These are phyloP conservation scores for Solanum pennellii DNA, from an alignment of 257 asterid species.

Conservation along the genomic window DNA sequence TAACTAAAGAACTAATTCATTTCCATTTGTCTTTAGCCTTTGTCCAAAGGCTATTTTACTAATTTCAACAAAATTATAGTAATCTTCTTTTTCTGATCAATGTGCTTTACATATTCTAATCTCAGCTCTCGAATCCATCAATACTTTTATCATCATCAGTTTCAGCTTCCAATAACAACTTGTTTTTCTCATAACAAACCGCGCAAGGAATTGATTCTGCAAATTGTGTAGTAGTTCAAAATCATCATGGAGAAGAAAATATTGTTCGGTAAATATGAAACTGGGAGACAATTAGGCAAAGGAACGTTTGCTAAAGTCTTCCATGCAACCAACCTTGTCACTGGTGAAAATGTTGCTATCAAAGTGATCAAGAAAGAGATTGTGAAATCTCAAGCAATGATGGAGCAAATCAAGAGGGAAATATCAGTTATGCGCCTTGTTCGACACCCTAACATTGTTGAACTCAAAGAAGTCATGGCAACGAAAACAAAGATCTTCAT, in stretches of 20 bases:
- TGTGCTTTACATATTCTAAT: background rate
- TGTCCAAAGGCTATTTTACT: background rate
- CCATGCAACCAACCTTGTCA: slow-evolving; percentile 11
- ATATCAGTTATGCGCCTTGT: slow-evolving; percentile 40
- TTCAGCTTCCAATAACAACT: background rate
- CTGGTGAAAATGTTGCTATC: slow-evolving; percentile 21
- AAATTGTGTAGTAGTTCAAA: background rate
- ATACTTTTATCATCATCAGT: background rate
- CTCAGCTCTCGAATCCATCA: background rate
- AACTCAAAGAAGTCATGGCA: slow-evolving; percentile 38
- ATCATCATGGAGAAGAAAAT: slow-evolving; percentile 16
- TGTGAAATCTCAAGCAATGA: slow-evolving; percentile 10
- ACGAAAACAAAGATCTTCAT: slow-evolving; percentile 27
- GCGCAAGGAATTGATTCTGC: background rate
- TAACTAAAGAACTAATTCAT: background rate
- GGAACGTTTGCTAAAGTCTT: slow-evolving; percentile 35
- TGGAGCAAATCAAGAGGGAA: slow-evolving; percentile 36
- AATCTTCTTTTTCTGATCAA: background rate
- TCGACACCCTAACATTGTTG: slow-evolving; percentile 34
- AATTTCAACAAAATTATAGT: background rate
- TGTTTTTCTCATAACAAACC: background rate
- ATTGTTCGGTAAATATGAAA: slow-evolving; percentile 26
- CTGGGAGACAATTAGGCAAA: slow-evolving; percentile 23
- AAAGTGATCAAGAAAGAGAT: slow-evolving; percentile 32
- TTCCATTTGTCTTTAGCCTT: background rate